phyloP scores from a whole-genome alignment of 2,329 filamentous ascomycete species.

The Cordyceps pruinosa region DNA sequence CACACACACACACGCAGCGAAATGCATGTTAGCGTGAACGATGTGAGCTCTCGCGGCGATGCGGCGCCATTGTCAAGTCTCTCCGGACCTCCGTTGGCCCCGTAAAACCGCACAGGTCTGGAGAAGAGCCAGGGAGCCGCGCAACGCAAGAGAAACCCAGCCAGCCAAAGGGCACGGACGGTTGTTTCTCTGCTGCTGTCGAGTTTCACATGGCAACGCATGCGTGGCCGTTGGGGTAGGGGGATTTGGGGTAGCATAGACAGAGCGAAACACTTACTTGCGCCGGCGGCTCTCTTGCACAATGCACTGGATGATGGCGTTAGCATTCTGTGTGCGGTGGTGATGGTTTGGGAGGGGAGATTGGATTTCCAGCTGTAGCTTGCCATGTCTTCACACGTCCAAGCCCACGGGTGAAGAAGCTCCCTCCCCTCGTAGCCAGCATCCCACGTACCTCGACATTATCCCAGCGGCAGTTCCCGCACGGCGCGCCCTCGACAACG shows the following conservation, averaged over 20 bases:
- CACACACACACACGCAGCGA: neutral
- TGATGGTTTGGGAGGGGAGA: neutral
- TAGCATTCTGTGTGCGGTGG: neutral
- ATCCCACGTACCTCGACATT: constrained; percentile 51
- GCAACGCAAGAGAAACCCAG: neutral
- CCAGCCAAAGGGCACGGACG: neutral
- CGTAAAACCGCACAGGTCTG: constrained; percentile 2
- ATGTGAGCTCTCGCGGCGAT: neutral
- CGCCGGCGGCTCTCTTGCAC: constrained; percentile 77
- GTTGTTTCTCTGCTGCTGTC: neutral
- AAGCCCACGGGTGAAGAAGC: neutral
- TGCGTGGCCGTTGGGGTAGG: constrained; percentile 3
- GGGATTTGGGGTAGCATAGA: neutral
- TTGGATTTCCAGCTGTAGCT: neutral
- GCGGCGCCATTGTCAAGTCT: constrained; percentile 5
- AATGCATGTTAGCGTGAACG: neutral
- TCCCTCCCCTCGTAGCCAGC: neutral
- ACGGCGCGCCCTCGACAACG: constrained; percentile 81
- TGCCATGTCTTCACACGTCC: neutral
- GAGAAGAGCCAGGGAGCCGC: neutral
- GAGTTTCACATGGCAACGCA: constrained; percentile 1
- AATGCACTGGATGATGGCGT: constrained; percentile 43
- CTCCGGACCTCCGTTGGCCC: constrained; percentile 9
- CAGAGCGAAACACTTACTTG: constrained; percentile 54
- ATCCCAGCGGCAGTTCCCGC: constrained; percentile 79